A percentile compares a stretch with the other conserved stretches of the same genome.
These are phyloP conservation scores for Fraxinus paxiana DNA, from an alignment of 305 asterid genomes.

Conservation along the genomic window DNA sequence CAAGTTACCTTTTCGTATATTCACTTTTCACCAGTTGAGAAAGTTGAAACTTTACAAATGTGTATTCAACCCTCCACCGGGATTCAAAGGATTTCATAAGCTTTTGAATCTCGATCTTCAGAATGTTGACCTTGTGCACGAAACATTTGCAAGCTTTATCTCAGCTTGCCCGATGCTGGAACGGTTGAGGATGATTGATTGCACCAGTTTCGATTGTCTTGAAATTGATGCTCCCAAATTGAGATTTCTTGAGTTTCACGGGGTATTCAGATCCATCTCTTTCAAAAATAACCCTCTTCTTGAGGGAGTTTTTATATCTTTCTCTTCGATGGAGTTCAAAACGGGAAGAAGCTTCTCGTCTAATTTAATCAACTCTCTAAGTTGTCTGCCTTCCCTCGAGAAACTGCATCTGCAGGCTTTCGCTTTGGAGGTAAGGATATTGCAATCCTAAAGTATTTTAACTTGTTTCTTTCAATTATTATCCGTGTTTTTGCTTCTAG, in stretches of 20 bases:
- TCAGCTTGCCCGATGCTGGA: neutral
- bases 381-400: neutral
- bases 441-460: neutral
- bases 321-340: neutral
- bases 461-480: neutral
- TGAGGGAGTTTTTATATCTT: neutral
- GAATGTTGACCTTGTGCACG: neutral
- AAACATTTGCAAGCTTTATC: neutral
- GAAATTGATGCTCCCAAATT: constrained; percentile 3
- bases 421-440: neutral
- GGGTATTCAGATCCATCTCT: neutral
- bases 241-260: neutral
- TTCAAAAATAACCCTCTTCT: neutral
- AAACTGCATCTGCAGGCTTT: neutral
- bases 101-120: neutral
- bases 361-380: neutral
- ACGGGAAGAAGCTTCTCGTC: neutral
- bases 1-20: neutral
- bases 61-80: neutral
- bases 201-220: neutral
- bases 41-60: neutral
- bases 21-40: neutral
- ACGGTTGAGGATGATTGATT: neutral
- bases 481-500: neutral
- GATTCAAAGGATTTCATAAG: neutral